Percentiles rank a stretch among this genome's conserved stretches.
These are phyloP conservation scores for Fusarium torulosum DNA, from an alignment of 2,329 filamentous ascomycete genomes.

Conservation along the genomic window DNA sequence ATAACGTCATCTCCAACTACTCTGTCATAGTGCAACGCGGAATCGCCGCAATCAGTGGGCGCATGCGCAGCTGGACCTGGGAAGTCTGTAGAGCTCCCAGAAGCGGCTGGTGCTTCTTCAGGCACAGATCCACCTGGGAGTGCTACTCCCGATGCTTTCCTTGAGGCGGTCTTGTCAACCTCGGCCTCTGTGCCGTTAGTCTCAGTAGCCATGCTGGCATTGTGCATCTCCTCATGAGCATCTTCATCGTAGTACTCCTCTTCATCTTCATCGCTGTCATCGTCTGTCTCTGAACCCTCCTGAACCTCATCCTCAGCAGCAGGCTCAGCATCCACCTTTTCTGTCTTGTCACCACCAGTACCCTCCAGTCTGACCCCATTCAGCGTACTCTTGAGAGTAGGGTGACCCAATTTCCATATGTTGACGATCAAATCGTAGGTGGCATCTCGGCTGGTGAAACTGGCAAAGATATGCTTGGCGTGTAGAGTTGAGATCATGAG, in stretches of 20 bases:
- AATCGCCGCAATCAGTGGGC: conserved; percentile 87
- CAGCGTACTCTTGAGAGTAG: conserved; percentile 88
- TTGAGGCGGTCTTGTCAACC: conserved; percentile 71
- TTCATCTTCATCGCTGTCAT: conserved; percentile 70
- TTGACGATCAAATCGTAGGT: conserved; percentile 98
- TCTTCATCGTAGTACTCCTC: conserved; percentile 75
- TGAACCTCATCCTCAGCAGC: conserved; percentile 54
- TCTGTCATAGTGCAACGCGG: conserved; percentile 84
- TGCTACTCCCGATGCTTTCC: conserved; percentile 76
- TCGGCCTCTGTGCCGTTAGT: conserved; percentile 60
- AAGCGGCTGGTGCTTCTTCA: conserved; percentile 62
- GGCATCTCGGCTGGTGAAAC: conserved; percentile 91
- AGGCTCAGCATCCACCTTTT: conserved; percentile 75
- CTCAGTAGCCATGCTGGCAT: conserved; percentile 71
- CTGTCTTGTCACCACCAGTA: conserved; percentile 89
- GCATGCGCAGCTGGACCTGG: conserved; percentile 86
- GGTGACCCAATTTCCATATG: conserved; percentile 98
- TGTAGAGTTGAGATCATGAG: conserved; percentile 97
- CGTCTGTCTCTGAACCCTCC: conserved; percentile 69
- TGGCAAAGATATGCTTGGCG: conserved; percentile 95
- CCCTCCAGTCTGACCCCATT: conserved; percentile 89
- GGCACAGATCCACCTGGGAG: conserved; percentile 58
- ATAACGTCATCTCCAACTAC: conserved; percentile 87
- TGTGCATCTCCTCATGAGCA: conserved; percentile 83
- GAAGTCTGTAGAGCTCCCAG: conserved; percentile 71